These are phyloP conservation scores for baker's yeast (Saccharomyces cerevisiae) DNA, from an alignment of 805 yeast genomes.

Conservation along the genomic window DNA sequence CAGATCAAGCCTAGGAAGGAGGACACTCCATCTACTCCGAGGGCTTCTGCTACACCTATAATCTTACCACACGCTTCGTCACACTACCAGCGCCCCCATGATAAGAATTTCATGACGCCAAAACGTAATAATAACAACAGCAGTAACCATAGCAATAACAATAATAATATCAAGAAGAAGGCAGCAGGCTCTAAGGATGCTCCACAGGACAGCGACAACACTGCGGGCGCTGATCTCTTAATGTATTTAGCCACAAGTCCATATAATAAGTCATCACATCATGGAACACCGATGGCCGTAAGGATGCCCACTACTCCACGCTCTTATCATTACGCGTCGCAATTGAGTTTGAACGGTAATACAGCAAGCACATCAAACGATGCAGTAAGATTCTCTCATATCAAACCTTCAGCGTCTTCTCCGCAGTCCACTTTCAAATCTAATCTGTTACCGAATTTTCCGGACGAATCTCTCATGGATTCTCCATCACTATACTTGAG, in stretches of 20 bases:
- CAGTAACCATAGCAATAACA: background rate
- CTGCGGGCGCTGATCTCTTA: conserved; percentile 30
- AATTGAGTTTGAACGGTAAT: conserved; percentile 1
- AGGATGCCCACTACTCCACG: conserved; percentile 26
- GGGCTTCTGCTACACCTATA: background rate
- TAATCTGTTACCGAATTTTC: conserved; percentile 11
- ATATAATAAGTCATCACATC: conserved; percentile 10
- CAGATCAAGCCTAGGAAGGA: background rate
- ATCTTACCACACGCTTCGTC: background rate
- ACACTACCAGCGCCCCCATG: background rate
- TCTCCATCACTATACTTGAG: conserved; percentile 20
- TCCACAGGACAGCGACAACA: conserved; percentile 12
- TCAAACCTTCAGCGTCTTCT: conserved; percentile 23
- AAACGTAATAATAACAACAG: conserved; percentile 2
- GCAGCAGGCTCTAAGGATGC: conserved; percentile 1
- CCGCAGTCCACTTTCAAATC: conserved; percentile 28
- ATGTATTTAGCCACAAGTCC: conserved; percentile 33
- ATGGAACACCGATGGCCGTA: background rate
- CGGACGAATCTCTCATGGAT: conserved; percentile 19
- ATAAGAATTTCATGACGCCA: conserved; percentile 10
- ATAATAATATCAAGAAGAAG: conserved; percentile 1
- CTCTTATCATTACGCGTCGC: conserved; percentile 5
- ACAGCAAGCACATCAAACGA: conserved; percentile 11
- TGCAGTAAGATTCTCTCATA: conserved; percentile 22
- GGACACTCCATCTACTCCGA: background rate